Conservation (phyloP, 1,139 yeast species). For the Geotrichum fermentans region DNA sequence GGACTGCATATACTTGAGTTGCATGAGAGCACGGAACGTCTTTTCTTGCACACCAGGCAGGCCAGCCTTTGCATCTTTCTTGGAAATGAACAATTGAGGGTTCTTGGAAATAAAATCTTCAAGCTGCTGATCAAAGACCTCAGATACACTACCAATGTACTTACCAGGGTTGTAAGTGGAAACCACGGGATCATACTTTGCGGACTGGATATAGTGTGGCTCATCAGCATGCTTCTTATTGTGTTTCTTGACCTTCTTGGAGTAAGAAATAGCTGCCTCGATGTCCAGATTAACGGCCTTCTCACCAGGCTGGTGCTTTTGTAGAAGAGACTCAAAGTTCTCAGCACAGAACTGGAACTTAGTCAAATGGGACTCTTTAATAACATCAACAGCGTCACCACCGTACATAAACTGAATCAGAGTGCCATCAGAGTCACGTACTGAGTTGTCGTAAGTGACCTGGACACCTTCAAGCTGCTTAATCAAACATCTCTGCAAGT, state of each 20-base stretch:
- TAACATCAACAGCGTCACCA: constrained; percentile 93
- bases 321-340: constrained; percentile 79
- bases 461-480: constrained; percentile 98
- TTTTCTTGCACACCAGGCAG: constrained; percentile 62
- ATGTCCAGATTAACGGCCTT: constrained; percentile 72
- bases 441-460: constrained; percentile 88
- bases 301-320: constrained; percentile 82
- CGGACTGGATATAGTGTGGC: constrained; percentile 58
- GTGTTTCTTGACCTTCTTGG: constrained; percentile 76
- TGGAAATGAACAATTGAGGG: constrained; percentile 45
- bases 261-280: constrained; percentile 70
- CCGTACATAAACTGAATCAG: constrained; percentile 94
- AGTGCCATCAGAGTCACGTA: constrained; percentile 93
- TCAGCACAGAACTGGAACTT: constrained; percentile 91
- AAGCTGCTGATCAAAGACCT: constrained; percentile 74
- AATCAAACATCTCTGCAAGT: constrained; percentile 95
- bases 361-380: constrained; percentile 89
- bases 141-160: constrained; percentile 89
- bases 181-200: constrained; percentile 83
- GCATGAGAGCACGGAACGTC: constrained; percentile 95
- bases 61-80: constrained; percentile 40
- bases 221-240: constrained; percentile 59
- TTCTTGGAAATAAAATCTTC: constrained; percentile 62
- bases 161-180: constrained; percentile 83
- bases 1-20: constrained; percentile 95